Conservation (phyloP, 2,329 filamentous ascomycete species). For the Peltaster fructicola region DNA sequence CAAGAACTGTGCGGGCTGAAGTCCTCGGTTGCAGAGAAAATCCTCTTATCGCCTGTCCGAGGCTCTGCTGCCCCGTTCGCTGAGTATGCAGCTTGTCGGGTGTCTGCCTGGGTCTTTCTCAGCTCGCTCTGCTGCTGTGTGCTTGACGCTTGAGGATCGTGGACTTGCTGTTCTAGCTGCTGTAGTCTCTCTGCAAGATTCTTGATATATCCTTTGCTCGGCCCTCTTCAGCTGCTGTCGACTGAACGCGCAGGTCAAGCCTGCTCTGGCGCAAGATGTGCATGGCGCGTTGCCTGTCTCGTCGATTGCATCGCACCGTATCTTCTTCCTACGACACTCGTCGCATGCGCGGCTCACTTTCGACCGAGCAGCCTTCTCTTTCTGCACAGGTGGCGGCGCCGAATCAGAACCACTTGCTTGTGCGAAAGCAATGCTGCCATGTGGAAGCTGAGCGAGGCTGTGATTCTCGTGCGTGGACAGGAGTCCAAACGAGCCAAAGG, state of each 20-base stretch:
- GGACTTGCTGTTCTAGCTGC: constrained; percentile 61
- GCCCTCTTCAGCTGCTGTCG: constrained; percentile 67
- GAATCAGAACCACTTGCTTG: constrained; percentile 9
- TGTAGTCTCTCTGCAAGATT: constrained; percentile 74
- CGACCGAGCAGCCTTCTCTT: constrained; percentile 41
- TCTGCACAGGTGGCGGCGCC: constrained; percentile 4
- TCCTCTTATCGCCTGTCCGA: too few relatives aligned
- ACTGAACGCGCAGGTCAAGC: constrained; percentile 68
- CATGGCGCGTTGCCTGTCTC: constrained; percentile 59
- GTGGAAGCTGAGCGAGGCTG: constrained; percentile 5
- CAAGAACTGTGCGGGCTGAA: too few relatives aligned
- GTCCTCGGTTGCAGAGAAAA: too few relatives aligned
- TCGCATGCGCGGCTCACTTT: constrained; percentile 83
- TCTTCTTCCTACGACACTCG: constrained; percentile 74
- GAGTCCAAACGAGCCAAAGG: constrained; percentile 2
- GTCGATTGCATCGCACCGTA: constrained; percentile 68
- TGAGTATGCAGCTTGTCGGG: neutral
- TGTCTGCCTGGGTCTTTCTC: too few relatives aligned
- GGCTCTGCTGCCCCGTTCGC: neutral
- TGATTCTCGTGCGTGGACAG: neutral
- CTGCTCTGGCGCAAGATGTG: constrained; percentile 61
- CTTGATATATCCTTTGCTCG: constrained; percentile 89
- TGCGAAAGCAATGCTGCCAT: constrained; percentile 9
- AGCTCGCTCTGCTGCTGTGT: constrained; percentile 14
- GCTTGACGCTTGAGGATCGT: constrained; percentile 10